A percentile compares a stretch with the other conserved stretches of the same genome.
Conservation (phyloP, 1,139 yeast genomes). For the Yamadazyma atmosphaerica region DNA sequence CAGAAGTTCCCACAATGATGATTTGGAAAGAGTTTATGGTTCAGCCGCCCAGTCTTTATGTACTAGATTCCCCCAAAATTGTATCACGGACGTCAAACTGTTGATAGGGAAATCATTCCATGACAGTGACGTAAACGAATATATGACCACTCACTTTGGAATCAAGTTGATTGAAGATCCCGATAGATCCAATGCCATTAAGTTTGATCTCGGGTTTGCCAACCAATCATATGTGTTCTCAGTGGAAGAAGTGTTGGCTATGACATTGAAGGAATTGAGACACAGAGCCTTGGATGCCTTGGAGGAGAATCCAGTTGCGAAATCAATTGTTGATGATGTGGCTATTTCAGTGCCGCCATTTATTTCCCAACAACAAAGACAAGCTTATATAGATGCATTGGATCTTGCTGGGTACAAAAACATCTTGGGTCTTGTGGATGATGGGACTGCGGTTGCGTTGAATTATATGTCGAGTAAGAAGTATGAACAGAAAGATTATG, state of each 20-base stretch:
- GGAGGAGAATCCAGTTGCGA: slow-evolving; percentile 30
- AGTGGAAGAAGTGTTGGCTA: slow-evolving; percentile 78
- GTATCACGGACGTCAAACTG: slow-evolving; percentile 67
- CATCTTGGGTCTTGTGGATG: slow-evolving; percentile 73
- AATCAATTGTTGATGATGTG: slow-evolving; percentile 54
- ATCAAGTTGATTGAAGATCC: slow-evolving; percentile 44
- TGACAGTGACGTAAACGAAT: slow-evolving; percentile 45
- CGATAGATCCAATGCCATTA: slow-evolving; percentile 50
- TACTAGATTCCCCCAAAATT: slow-evolving; percentile 71
- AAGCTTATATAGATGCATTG: slow-evolving; percentile 72
- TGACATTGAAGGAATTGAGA: slow-evolving; percentile 71
- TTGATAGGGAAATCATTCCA: slow-evolving; percentile 66
- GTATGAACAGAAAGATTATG: slow-evolving; percentile 34
- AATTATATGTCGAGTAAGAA: slow-evolving; percentile 63
- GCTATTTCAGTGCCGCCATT: slow-evolving; percentile 79
- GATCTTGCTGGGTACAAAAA: slow-evolving; percentile 64
- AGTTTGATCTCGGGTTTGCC: slow-evolving; percentile 52
- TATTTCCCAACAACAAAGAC: slow-evolving; percentile 64
- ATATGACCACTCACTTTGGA: slow-evolving; percentile 61
- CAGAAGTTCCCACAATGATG: slow-evolving; percentile 36
- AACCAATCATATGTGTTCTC: slow-evolving; percentile 45
- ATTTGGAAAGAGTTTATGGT: slow-evolving; percentile 74
- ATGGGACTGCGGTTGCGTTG: slow-evolving; percentile 87
- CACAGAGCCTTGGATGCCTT: slow-evolving; percentile 56
- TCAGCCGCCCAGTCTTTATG: slow-evolving; percentile 70